A percentile compares a stretch with the other conserved stretches of the same genome.
Conservation (phyloP, 441 rosid genomes). For the Erodium texanum region DNA sequence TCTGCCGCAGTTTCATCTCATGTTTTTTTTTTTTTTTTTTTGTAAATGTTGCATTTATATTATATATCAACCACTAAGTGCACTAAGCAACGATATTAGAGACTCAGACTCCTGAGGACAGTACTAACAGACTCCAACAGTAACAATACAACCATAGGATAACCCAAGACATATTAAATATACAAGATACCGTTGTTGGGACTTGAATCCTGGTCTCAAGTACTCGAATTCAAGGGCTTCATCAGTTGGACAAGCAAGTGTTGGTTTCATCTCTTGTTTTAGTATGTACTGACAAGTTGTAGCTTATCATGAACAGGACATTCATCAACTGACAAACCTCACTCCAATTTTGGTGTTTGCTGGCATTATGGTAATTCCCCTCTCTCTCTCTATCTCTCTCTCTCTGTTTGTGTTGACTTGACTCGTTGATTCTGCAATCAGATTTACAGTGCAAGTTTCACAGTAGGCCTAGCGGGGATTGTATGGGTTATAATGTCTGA, state of each 20-base stretch:
- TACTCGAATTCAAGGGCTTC: no score
- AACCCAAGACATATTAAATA: no score
- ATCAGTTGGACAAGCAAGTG: no score
- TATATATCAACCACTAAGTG: no score
- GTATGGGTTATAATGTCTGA: slow-evolving; percentile 66
- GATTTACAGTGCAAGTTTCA: slow-evolving; percentile 28
- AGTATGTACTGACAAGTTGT: background rate
- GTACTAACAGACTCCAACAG: no score
- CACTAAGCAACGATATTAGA: no score
- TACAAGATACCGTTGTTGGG: no score
- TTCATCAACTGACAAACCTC: slow-evolving; percentile 24
- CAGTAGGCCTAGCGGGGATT: slow-evolving; percentile 49
- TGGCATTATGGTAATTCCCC: slow-evolving; percentile 32
- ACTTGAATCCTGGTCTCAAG: no score
- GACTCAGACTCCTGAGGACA: no score
- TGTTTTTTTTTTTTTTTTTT: no score
- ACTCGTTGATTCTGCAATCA: slow-evolving; percentile 18
- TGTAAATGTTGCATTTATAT: no score
- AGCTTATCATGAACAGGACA: slow-evolving; percentile 26
- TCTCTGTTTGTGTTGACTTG: background rate
- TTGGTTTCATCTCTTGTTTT: background rate
- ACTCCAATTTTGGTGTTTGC: slow-evolving; percentile 35
- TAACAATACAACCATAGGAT: no score
- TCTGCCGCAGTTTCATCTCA: background rate
- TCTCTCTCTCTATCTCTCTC: background rate